These are phyloP conservation scores for Myrmaecium sp. DNA, from an alignment of 2,329 filamentous ascomycete species.

Conservation along the genomic window DNA sequence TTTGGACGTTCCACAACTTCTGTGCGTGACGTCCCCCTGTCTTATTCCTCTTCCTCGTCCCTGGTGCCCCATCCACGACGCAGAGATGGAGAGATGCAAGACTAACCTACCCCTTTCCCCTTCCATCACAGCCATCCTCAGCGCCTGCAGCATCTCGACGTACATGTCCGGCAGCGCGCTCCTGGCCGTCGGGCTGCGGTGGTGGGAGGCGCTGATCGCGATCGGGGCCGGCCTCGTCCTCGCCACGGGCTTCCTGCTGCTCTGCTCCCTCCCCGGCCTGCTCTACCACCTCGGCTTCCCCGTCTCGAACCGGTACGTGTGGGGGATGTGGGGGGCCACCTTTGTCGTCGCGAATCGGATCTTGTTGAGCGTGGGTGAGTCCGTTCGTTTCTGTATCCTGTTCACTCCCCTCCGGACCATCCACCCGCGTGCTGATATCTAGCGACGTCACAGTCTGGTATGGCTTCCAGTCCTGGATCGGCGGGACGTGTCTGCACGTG, in stretches of 20 bases:
- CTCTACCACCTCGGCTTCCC: slow-evolving; percentile 27
- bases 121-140: slow-evolving; percentile 30
- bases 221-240: slow-evolving; percentile 24
- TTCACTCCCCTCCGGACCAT: no score
- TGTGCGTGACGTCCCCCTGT: no score
- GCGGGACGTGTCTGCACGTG: slow-evolving; percentile 19
- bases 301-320: slow-evolving; percentile 23
- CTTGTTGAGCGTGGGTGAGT: no score
- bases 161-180: slow-evolving; percentile 22
- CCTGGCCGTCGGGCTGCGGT: slow-evolving; percentile 21
- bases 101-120: no score
- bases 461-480: slow-evolving; percentile 14
- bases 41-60: no score
- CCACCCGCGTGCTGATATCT: background rate
- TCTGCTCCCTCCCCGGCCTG: slow-evolving; percentile 22
- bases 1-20: slow-evolving; percentile 27
- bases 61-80: slow-evolving; percentile 3
- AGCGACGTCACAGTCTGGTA: slow-evolving; percentile 23
- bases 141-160: slow-evolving; percentile 29
- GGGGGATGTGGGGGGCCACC: slow-evolving; percentile 26
- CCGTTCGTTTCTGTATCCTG: no score
- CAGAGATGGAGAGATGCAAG: background rate
- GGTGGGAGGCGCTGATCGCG: slow-evolving; percentile 25
- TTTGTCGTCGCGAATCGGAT: slow-evolving; percentile 25
- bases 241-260: slow-evolving; percentile 17